phyloP scores from a whole-genome alignment of 805 yeast genomes.

The Helenozyma baotianmanensis region DNA sequence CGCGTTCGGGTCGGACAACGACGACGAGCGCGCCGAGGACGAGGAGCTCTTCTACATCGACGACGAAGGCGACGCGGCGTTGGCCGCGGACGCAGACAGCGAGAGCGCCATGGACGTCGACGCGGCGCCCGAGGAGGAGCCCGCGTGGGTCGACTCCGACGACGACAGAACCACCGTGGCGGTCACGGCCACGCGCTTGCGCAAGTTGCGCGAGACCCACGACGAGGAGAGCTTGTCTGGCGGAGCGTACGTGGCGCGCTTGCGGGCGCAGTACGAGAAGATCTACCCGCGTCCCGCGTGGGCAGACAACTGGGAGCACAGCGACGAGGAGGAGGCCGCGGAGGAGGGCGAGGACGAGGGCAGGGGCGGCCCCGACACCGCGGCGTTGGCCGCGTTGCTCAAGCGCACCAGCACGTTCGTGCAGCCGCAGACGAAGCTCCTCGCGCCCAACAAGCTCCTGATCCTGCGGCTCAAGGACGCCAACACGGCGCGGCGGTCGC shows the following conservation, averaged over 20 bases:
- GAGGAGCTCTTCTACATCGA: slow-evolving; percentile 41
- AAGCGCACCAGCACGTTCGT: slow-evolving; percentile 33
- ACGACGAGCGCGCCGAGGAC: slow-evolving; percentile 27
- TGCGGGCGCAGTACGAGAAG: slow-evolving; percentile 66
- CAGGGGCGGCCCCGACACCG: slow-evolving; percentile 19
- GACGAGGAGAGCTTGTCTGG: slow-evolving; percentile 55
- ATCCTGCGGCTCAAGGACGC: slow-evolving; percentile 87
- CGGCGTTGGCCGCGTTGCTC: slow-evolving; percentile 30
- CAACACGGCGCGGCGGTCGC: slow-evolving; percentile 61
- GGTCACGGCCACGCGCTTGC: slow-evolving; percentile 54
- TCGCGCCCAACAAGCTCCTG: slow-evolving; percentile 68
- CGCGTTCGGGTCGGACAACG: slow-evolving; percentile 17
- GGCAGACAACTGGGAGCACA: slow-evolving; percentile 47
- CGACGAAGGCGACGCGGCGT: slow-evolving; percentile 38
- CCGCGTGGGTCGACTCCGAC: slow-evolving; percentile 81
- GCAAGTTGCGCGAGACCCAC: slow-evolving; percentile 64
- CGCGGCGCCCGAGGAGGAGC: slow-evolving; percentile 28
- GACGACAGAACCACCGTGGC: slow-evolving; percentile 72
- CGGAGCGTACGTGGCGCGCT: slow-evolving; percentile 53
- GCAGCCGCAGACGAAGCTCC: slow-evolving; percentile 45
- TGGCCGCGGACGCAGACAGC: slow-evolving; percentile 40
- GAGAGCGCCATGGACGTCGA: slow-evolving; percentile 23
- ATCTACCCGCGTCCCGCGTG: slow-evolving; percentile 85
- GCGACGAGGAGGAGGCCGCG: slow-evolving; percentile 23
- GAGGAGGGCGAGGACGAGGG: slow-evolving; percentile 22